These are phyloP conservation scores for Fusarium continuum DNA, from an alignment of 2,329 filamentous ascomycete species.

Conservation along the genomic window DNA sequence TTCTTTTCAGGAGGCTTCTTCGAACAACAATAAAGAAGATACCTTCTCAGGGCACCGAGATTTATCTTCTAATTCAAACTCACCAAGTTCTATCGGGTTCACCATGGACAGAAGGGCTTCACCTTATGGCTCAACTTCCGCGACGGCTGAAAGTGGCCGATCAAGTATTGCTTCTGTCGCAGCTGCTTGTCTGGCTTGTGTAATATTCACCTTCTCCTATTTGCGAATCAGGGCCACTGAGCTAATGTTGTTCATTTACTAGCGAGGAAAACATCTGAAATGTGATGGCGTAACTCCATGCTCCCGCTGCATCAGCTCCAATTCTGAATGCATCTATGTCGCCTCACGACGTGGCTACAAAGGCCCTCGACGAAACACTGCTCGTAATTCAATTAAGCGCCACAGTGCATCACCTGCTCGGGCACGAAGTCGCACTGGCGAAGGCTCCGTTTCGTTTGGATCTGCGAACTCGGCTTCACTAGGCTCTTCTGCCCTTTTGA, in stretches of 20 bases:
- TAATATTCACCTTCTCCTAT: constrained; percentile 49
- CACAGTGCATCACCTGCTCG: constrained; percentile 55
- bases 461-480: constrained; percentile 41
- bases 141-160: constrained; percentile 30
- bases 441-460: constrained; percentile 56
- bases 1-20: constrained; percentile 6
- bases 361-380: constrained; percentile 56
- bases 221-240: not conserved
- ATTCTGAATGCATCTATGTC: constrained; percentile 74
- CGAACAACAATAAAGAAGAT: constrained; percentile 24
- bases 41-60: constrained; percentile 25
- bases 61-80: constrained; percentile 36
- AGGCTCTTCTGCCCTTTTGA: constrained; percentile 17
- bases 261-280: constrained; percentile 76
- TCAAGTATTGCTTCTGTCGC: constrained; percentile 51
- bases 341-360: constrained; percentile 80
- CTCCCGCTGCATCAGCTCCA: constrained; percentile 68
- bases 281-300: constrained; percentile 78
- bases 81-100: constrained; percentile 35
- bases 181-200: constrained; percentile 65
- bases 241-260: constrained; percentile 17
- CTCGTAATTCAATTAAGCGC: constrained; percentile 59
- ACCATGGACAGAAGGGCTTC: constrained; percentile 24
- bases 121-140: constrained; percentile 33
- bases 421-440: constrained; percentile 24